A percentile compares a stretch with the other conserved stretches of the same genome.
Conservation (phyloP, 257 asterid genomes). For the Cynanchum wilfordii region DNA sequence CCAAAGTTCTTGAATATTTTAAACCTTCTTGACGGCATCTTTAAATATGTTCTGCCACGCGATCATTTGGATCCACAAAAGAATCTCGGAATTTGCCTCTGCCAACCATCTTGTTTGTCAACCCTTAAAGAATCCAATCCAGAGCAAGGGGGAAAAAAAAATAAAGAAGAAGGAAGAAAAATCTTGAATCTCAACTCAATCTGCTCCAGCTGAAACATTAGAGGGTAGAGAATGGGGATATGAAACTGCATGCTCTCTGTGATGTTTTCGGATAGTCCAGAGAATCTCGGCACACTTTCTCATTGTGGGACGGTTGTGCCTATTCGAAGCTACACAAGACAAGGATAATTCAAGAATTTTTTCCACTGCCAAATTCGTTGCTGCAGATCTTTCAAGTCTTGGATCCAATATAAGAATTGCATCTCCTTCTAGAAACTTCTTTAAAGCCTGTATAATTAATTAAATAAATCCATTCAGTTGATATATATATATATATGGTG, state of each 20-base stretch:
- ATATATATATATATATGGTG: neutral
- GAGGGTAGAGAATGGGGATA: conserved; percentile 15
- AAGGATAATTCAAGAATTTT: conserved; percentile 62
- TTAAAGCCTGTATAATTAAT: conserved; percentile 57
- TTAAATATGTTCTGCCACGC: neutral
- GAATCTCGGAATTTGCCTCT: conserved; percentile 13
- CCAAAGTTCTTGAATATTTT: neutral
- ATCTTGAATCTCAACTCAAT: conserved; percentile 1
- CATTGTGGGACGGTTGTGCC: conserved; percentile 75
- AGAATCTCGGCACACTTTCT: conserved; percentile 79
- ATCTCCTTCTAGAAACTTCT: conserved; percentile 65
- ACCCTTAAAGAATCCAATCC: neutral
- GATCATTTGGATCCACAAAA: neutral
- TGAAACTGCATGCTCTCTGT: conserved; percentile 40
- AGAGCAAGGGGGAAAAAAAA: no score
- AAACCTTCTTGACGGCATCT: neutral
- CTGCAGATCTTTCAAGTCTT: conserved; percentile 55
- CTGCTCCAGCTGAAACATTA: conserved; percentile 13
- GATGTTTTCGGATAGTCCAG: conserved; percentile 81
- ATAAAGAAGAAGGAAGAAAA: no score
- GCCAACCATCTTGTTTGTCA: neutral
- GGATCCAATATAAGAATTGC: conserved; percentile 79
- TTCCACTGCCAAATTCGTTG: conserved; percentile 55
- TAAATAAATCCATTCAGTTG: neutral
- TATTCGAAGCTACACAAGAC: conserved; percentile 71